These are phyloP conservation scores for Flaveria robusta DNA, from an alignment of 129 eudicot genomes.

Conservation along the genomic window DNA sequence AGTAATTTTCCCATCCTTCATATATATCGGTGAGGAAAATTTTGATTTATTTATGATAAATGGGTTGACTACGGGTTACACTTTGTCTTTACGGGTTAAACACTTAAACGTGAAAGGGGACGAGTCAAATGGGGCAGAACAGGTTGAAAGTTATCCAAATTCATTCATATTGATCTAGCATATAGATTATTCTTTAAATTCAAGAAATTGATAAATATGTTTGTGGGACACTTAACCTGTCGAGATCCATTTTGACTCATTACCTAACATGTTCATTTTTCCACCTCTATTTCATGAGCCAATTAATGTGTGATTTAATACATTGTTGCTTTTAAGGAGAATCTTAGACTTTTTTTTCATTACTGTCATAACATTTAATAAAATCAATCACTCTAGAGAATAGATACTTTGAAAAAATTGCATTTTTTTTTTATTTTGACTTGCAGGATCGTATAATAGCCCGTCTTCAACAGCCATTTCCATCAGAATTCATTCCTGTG, in stretches of 20 bases:
- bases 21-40: neutral
- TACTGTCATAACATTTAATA: neutral
- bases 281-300: neutral
- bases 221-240: neutral
- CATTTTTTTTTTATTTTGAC: constrained; percentile 10
- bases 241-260: neutral
- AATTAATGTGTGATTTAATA: neutral
- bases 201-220: neutral
- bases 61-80: neutral
- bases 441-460: constrained; percentile 90
- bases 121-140: neutral
- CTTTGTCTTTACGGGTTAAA: neutral
- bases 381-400: neutral
- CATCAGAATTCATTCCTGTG: constrained; percentile 85
- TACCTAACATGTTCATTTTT: neutral
- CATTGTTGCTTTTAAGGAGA: neutral
- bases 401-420: neutral
- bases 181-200: neutral
- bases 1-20: neutral
- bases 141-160: neutral
- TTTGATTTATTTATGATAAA: neutral
- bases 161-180: neutral
- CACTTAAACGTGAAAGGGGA: neutral
- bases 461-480: constrained; percentile 91
- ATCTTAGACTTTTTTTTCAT: neutral